Conservation (phyloP, 2,329 filamentous ascomycete genomes). For the Stenocarpella maydis region DNA sequence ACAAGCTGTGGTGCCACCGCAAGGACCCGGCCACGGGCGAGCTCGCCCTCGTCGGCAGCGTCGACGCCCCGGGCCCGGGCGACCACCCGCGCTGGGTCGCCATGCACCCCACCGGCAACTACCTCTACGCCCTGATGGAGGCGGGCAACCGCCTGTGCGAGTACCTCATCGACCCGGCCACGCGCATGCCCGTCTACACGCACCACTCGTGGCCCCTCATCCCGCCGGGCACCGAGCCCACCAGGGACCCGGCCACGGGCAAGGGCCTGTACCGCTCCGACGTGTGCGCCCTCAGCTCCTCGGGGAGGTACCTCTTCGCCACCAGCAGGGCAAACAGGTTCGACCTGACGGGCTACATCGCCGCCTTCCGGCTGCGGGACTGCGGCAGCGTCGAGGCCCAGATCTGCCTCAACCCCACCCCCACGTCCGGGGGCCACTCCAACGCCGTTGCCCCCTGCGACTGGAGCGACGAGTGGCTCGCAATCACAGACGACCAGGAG, state of each 20-base stretch:
- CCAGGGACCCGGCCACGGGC: constrained; percentile 49
- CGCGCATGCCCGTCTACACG: constrained; percentile 81
- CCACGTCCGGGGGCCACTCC: constrained; percentile 86
- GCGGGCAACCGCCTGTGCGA: constrained; percentile 85
- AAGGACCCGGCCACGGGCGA: constrained; percentile 58
- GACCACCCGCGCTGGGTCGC: constrained; percentile 92
- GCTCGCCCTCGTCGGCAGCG: constrained; percentile 70
- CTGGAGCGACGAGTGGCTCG: constrained; percentile 89
- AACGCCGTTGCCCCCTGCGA: constrained; percentile 87
- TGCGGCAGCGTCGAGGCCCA: constrained; percentile 78
- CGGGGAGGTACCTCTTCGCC: constrained; percentile 80
- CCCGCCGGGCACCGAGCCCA: constrained; percentile 69
- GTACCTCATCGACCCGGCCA: constrained; percentile 79
- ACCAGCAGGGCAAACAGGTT: constrained; percentile 82
- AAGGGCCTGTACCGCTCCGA: constrained; percentile 80
- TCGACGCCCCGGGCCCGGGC: constrained; percentile 72
- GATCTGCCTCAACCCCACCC: constrained; percentile 83
- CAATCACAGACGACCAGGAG: constrained; percentile 86
- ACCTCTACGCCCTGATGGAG: constrained; percentile 89
- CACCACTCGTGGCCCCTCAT: constrained; percentile 80
- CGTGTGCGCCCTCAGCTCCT: constrained; percentile 77
- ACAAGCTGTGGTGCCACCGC: constrained; percentile 86
- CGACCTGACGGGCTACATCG: constrained; percentile 81
- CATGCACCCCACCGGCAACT: constrained; percentile 78
- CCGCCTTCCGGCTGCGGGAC: constrained; percentile 76